Conservation (phyloP, 805 yeast genomes). For the Hanseniaspora opuntiae region DNA sequence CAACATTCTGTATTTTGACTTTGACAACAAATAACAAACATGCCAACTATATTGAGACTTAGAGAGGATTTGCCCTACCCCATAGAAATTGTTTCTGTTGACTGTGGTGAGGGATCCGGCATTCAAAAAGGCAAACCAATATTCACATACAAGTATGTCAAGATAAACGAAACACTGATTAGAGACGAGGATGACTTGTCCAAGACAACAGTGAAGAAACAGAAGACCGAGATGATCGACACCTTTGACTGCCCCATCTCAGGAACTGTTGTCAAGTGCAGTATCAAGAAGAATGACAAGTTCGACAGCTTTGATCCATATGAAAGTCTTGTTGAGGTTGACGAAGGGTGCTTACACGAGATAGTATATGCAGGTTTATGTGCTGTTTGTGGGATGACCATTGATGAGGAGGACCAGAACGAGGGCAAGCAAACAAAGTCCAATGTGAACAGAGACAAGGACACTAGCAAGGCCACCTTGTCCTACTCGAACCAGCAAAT, state of each 20-base stretch:
- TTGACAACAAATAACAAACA: neutral
- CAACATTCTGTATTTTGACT: neutral
- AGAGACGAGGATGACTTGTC: constrained; percentile 11
- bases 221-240: constrained; percentile 4
- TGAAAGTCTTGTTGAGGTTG: constrained; percentile 34
- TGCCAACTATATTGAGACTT: constrained; percentile 11
- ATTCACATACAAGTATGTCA: constrained; percentile 7
- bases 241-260: constrained; percentile 8
- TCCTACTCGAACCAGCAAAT: constrained; percentile 77
- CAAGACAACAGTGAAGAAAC: constrained; percentile 10
- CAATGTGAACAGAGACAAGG: constrained; percentile 8
- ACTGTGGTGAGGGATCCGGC: neutral
- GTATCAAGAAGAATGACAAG: neutral
- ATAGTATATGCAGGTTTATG: constrained; percentile 92
- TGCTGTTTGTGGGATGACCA: constrained; percentile 76
- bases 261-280: constrained; percentile 2
- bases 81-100: constrained; percentile 6
- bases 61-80: constrained; percentile 9
- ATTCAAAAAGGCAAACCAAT: constrained; percentile 3
- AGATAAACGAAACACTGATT: neutral
- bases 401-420: constrained; percentile 61
- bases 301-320: constrained; percentile 8
- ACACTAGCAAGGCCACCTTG: constrained; percentile 45
- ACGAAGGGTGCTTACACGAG: constrained; percentile 81
- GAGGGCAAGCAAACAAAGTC: constrained; percentile 30